These are phyloP conservation scores for Knufia fluminis DNA, from an alignment of 2,329 filamentous ascomycete genomes.

Conservation along the genomic window DNA sequence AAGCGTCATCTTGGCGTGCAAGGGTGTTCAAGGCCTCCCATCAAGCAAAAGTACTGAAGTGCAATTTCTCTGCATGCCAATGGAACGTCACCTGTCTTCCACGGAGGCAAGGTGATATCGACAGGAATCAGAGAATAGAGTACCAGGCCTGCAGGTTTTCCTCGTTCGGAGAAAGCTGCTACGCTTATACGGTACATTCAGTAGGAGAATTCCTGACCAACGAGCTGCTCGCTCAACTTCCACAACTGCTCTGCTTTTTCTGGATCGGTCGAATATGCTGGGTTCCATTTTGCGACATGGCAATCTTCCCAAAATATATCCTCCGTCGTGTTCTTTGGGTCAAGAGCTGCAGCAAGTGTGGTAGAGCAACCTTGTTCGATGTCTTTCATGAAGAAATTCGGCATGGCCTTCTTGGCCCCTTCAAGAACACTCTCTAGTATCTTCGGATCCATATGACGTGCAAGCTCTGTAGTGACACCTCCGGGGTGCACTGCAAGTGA, in stretches of 20 bases:
- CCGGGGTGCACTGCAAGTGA: conserved; percentile 36
- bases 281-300: conserved; percentile 24
- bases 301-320: conserved; percentile 28
- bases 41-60: too few species aligned
- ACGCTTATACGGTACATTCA: too few species aligned
- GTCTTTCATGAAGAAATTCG: conserved; percentile 24
- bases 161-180: too few species aligned
- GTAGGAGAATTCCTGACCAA: conserved; percentile 27
- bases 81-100: neutral
- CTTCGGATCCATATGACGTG: conserved; percentile 23
- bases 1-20: too few species aligned
- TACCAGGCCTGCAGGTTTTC: too few species aligned
- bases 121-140: too few species aligned
- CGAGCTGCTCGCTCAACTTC: conserved; percentile 32
- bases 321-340: conserved; percentile 24
- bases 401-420: neutral
- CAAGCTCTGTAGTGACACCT: conserved; percentile 10
- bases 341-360: conserved; percentile 36
- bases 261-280: conserved; percentile 29
- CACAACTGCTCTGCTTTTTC: conserved; percentile 32
- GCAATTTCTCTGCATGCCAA: conserved; percentile 13
- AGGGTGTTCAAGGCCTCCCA: too few species aligned
- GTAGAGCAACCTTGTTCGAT: conserved; percentile 37
- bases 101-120: conserved; percentile 18
- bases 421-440: conserved; percentile 10